phyloP scores from a whole-genome alignment of 2,329 filamentous ascomycete genomes.

The Phoma herbarum region DNA sequence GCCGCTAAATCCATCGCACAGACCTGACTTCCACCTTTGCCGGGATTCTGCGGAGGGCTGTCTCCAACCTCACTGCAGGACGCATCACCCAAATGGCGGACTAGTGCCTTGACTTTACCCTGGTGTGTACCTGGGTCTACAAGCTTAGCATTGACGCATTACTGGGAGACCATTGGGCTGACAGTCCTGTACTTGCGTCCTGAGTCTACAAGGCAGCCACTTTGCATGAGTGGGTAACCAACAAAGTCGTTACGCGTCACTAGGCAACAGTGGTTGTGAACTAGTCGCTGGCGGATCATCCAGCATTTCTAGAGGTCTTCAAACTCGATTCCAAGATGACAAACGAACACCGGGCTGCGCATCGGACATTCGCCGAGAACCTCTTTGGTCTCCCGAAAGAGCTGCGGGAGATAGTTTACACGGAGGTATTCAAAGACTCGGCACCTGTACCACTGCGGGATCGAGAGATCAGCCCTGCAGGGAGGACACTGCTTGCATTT shows the following conservation, averaged over 20 bases:
- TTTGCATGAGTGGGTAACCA: not conserved
- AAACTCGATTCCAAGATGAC: not conserved
- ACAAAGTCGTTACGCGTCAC: not conserved
- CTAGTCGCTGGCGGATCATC: not conserved
- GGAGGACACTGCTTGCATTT: not conserved
- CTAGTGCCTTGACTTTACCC: not conserved
- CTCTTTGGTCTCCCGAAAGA: constrained; percentile 29
- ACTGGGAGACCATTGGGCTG: not conserved
- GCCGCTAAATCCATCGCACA: not conserved
- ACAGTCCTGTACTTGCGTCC: not conserved
- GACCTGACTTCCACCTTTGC: not conserved
- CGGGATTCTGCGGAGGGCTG: not conserved
- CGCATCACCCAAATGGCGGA: not conserved
- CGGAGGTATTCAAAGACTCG: constrained; percentile 12
- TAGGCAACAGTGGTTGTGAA: constrained; percentile 11
- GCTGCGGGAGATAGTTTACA: constrained; percentile 32
- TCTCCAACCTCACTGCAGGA: not conserved
- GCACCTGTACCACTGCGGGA: constrained; percentile 11
- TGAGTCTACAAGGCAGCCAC: not conserved
- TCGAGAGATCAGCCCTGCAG: not conserved
- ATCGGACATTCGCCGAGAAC: not conserved
- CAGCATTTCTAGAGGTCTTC: no score
- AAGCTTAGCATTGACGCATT: not conserved
- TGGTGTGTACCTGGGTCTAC: not conserved
- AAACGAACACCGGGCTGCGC: not conserved